These are phyloP conservation scores for Murraya koenigii DNA, from an alignment of 345 rosid species.

Conservation along the genomic window DNA sequence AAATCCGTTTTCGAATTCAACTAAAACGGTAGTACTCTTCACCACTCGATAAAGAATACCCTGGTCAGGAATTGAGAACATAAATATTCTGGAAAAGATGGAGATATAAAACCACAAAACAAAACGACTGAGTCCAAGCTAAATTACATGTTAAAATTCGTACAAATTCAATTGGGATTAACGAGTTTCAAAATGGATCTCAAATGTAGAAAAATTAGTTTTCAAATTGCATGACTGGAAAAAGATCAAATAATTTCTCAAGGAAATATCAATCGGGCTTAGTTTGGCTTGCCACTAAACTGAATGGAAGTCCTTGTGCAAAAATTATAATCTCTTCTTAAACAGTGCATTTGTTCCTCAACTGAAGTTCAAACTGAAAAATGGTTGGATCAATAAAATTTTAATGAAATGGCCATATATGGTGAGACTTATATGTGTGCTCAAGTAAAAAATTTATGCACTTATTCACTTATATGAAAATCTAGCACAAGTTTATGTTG, in stretches of 20 bases:
- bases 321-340: not conserved
- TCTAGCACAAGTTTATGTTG: not conserved
- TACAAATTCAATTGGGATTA: not conserved
- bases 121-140: not conserved
- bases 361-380: not conserved
- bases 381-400: not conserved
- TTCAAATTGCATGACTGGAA: not conserved
- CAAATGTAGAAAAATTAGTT: not conserved
- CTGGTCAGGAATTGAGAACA: constrained; percentile 18
- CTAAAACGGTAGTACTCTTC: constrained; percentile 24
- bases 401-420: not conserved
- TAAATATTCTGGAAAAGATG: not conserved
- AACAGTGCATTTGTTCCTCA: not conserved
- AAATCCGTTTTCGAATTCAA: constrained; percentile 36
- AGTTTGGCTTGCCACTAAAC: not conserved
- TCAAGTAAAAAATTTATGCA: not conserved
- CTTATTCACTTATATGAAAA: not conserved
- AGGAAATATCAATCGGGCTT: not conserved
- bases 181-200: not conserved
- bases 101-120: not conserved
- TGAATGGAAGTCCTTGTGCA: not conserved
- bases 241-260: not conserved
- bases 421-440: not conserved
- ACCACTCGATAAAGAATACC: constrained; percentile 29
- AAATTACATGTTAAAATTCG: not conserved